These are phyloP conservation scores for Solanum corneliomulleri DNA, from an alignment of 257 asterid genomes.

Conservation along the genomic window DNA sequence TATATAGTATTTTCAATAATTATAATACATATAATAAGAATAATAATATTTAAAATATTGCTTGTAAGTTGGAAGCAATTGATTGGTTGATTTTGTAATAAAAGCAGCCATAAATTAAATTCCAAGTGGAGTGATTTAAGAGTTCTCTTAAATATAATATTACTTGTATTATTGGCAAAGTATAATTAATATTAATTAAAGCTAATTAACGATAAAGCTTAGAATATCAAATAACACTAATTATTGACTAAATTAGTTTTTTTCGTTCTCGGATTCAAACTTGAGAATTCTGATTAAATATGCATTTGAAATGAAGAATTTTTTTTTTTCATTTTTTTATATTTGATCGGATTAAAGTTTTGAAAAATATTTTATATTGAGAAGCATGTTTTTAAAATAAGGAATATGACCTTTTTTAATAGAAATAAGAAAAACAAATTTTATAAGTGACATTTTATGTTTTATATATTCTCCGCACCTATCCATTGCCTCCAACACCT, in stretches of 20 bases:
- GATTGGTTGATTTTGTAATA: background rate
- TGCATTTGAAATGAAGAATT: no score
- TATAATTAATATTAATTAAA: background rate
- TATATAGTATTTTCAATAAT: background rate
- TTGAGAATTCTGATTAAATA: no score
- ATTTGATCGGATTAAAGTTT: no score
- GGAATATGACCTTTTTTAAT: background rate
- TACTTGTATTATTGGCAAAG: background rate
- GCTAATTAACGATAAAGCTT: background rate
- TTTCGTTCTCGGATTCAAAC: accelerated
- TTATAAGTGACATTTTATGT: no score
- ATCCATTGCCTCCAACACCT: background rate
- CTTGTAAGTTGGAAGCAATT: background rate
- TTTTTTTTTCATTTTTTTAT: no score
- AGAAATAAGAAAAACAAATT: no score
- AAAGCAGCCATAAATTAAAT: background rate
- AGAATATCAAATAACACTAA: background rate
- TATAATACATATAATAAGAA: background rate
- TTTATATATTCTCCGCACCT: background rate
- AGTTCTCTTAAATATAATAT: background rate
- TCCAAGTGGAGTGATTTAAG: background rate
- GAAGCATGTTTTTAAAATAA: background rate
- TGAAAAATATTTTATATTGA: no score
- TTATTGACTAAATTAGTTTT: no score
- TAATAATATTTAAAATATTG: background rate